phyloP scores from a whole-genome alignment of 164 flowering plant genomes.

The grape (Vitis vinifera) region ASM3070453v1 NC_081822.1:3291001-3291500 shows the following conservation, averaged over 20 bases:
- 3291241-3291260: slow-evolving; percentile 71
- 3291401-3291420: slow-evolving; percentile 36
- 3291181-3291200: not conserved
- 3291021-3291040: slow-evolving; percentile 67
- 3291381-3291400: slow-evolving; percentile 55
- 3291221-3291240: slow-evolving; percentile 45
- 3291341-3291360: slow-evolving; percentile 19
- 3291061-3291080: slow-evolving; percentile 52
- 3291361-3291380: slow-evolving; percentile 67
- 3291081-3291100: slow-evolving; percentile 44
- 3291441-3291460: slow-evolving; percentile 28
- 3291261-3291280: slow-evolving; percentile 69
- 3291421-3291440: slow-evolving; percentile 44
- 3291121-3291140: slow-evolving; percentile 25
- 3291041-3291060: slow-evolving; percentile 51
- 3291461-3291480: slow-evolving; percentile 66
- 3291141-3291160: not conserved
- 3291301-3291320: slow-evolving; percentile 63
- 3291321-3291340: slow-evolving; percentile 48
- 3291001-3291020: not conserved
- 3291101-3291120: slow-evolving; percentile 19
- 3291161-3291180: not conserved
- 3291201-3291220: slow-evolving; percentile 25
- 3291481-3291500: slow-evolving; percentile 27
- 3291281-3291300: slow-evolving; percentile 15